phyloP scores from a whole-genome alignment of 495 filamentous ascomycete genomes.

The Penicillium goetzii region DNA sequence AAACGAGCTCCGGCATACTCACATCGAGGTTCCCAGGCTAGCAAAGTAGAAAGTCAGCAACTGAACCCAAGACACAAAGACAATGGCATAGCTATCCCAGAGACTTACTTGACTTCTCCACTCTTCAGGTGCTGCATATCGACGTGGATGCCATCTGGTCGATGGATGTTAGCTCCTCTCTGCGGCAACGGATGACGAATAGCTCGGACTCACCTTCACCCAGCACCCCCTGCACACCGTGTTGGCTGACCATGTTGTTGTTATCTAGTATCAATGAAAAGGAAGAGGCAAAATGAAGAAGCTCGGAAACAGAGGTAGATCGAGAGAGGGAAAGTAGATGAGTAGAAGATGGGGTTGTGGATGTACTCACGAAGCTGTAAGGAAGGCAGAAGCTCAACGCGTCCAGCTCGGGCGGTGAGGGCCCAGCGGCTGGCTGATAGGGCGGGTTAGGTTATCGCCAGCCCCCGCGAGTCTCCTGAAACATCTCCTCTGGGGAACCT shows the following conservation, averaged over 20 bases:
- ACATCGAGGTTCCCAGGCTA: constrained; percentile 98
- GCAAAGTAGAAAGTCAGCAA: constrained; percentile 36
- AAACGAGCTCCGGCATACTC: constrained; percentile 46
- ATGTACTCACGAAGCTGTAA: constrained; percentile 35
- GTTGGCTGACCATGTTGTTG: constrained; percentile 47
- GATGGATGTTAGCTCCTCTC: constrained; percentile 28
- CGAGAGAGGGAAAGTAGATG: constrained; percentile 22
- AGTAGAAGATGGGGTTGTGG: not conserved
- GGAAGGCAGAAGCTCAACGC: constrained; percentile 48
- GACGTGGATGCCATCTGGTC: constrained; percentile 93
- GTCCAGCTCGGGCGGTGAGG: constrained; percentile 45
- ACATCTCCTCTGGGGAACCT: constrained; percentile 13
- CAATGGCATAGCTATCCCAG: constrained; percentile 8
- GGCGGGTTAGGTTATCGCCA: constrained; percentile 25
- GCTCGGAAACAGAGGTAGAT: constrained; percentile 13
- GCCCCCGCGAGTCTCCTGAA: constrained; percentile 42
- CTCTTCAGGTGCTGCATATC: constrained; percentile 96
- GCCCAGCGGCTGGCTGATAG: constrained; percentile 26
- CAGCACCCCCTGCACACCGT: constrained; percentile 67
- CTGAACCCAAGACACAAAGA: not conserved
- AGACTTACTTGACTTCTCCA: constrained; percentile 86
- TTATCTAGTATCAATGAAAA: constrained; percentile 13
- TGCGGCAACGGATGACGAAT: constrained; percentile 26
- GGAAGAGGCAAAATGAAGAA: constrained; percentile 9
- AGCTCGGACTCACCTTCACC: constrained; percentile 64